Conservation (phyloP, 345 rosid genomes). For the Eucalyptus melliodora region DNA sequence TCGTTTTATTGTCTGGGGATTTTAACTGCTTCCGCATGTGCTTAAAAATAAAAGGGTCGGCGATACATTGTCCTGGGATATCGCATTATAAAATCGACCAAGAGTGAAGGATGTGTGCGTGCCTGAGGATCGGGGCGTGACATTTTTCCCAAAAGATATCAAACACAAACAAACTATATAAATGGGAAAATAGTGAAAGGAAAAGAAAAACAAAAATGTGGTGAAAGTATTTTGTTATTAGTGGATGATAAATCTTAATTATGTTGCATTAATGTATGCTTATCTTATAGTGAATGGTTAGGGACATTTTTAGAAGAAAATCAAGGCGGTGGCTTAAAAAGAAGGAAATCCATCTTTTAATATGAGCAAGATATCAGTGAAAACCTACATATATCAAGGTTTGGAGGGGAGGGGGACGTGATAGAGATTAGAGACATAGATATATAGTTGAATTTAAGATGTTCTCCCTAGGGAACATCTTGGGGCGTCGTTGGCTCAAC, state of each 20-base stretch:
- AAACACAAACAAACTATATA: background rate
- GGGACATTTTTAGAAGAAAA: background rate
- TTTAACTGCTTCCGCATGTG: too few relatives aligned
- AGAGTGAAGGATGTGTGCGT: too few relatives aligned
- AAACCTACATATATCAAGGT: background rate
- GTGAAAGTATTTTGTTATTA: background rate
- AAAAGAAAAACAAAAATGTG: background rate
- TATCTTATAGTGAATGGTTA: background rate
- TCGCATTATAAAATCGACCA: too few relatives aligned
- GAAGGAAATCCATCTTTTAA: background rate
- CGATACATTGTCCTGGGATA: too few relatives aligned
- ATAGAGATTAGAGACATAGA: background rate
- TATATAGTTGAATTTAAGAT: background rate
- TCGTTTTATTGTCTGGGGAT: too few relatives aligned
- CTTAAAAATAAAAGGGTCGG: too few relatives aligned
- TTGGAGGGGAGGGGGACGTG: background rate
- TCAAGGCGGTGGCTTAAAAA: background rate
- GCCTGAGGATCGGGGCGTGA: too few relatives aligned
- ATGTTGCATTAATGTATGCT: background rate
- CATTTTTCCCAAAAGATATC: background rate
- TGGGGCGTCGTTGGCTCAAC: background rate
- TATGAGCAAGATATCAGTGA: background rate
- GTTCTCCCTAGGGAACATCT: background rate
- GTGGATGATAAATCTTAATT: background rate
- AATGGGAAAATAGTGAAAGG: background rate